Conservation (phyloP, 192 early-diverging fungal genomes). For the Coemansia sp. region DNA sequence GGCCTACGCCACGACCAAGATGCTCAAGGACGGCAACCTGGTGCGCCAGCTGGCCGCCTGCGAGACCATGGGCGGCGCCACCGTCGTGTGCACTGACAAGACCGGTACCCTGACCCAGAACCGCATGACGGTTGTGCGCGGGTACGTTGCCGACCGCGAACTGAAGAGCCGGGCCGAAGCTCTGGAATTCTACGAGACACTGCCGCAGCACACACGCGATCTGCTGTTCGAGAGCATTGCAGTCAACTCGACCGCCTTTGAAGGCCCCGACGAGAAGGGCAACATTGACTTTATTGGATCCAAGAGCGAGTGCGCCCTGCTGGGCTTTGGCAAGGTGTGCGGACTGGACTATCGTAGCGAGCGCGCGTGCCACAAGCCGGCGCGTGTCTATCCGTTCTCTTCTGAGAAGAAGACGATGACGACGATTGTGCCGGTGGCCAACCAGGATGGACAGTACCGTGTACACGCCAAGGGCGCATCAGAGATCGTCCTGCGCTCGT, state of each 20-base stretch:
- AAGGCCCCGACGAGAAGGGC: conserved; percentile 60
- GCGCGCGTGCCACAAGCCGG: conserved; percentile 49
- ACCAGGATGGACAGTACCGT: conserved; percentile 30
- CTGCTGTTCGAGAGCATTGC: conserved; percentile 58
- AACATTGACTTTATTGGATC: conserved; percentile 63
- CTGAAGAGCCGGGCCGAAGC: conserved; percentile 39
- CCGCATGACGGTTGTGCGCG: conserved; percentile 72
- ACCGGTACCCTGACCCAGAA: conserved; percentile 84
- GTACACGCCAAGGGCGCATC: conserved; percentile 74
- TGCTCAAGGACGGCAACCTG: conserved; percentile 76
- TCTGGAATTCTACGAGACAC: conserved; percentile 47
- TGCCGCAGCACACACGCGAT: conserved; percentile 31
- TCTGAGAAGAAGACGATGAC: conserved; percentile 90
- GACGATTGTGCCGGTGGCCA: conserved; percentile 51
- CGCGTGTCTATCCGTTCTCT: conserved; percentile 80
- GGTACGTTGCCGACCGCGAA: conserved; percentile 49
- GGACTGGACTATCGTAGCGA: conserved; percentile 57
- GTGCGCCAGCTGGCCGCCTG: conserved; percentile 73
- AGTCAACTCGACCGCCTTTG: conserved; percentile 72
- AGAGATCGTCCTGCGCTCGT: conserved; percentile 65
- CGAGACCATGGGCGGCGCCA: conserved; percentile 81
- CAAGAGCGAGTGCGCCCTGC: conserved; percentile 75
- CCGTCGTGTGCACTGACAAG: conserved; percentile 81
- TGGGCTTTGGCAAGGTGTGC: conserved; percentile 58
- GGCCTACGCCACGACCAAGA: conserved; percentile 75